Base-by-base conservation (phyloP, 106 monocot genomes). In the Xerophyta viscosa region DNA sequence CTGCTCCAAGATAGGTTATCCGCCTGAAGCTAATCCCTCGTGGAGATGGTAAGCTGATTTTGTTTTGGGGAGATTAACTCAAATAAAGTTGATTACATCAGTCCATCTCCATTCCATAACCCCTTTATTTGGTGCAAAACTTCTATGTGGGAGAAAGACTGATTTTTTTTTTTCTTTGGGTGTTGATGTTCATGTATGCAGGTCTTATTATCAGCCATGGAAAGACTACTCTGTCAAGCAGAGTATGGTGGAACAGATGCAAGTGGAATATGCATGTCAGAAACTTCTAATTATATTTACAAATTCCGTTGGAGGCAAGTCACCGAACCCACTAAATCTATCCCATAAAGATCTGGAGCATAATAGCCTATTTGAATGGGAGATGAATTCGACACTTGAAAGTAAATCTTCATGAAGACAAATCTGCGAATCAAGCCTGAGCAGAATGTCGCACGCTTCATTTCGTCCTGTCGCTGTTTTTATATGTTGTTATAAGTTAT, bases 181-280 rank as follows among this genome's bases (percentile, higher is more conserved):
- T n/a, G n/a, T n/a, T n/a, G n/a, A n/a, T n/a, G n/a, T n/a, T n/a
- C n/a, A n/a, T n/a, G n/a, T n/a, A 30, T n/a, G 12, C 72, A 88
- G 88, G 88, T 78, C 69, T 5, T 88, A 66, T 55, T 22, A 75
- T 73, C 46, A 69, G 56, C 69, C 82, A 33, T 88, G 78, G 87
- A 68, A 37, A 30, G 78, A 83, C 37, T 24, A 24, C 9, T 51
- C 75, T 6, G 12, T 11, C 4, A 44, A 67, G 2, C 44, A 48
- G 60, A 76, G 72, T 3, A 58, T 31, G 21, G 52, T 58, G 19
- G 66, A 88, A 43, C 56, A 48, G 20, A 17, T 69, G 19, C 79
- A 78, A 53, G 83, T 78, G 66, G 58, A 79, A 18, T 78, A 82
- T n/a, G 75, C 83, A 54, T 83, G 71, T 39, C 64, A 53, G 43